Base-by-base conservation (phyloP, 2,329 filamentous ascomycete species). In the Clonostachys chloroleuca region DNA sequence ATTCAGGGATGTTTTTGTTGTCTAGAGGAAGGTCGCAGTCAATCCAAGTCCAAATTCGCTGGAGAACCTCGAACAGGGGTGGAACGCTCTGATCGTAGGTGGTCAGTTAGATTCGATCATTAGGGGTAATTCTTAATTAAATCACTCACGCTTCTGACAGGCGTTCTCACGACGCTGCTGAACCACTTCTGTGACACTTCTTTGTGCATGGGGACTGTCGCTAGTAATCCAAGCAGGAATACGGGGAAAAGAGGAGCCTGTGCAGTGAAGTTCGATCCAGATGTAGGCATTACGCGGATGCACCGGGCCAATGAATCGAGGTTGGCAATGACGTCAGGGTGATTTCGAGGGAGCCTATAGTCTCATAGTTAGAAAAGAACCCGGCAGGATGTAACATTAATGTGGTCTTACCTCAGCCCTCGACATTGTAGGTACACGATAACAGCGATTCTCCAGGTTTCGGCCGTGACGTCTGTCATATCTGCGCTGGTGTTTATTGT, bases 181-280 rank as follows among this genome's bases (percentile, higher is more conserved):
- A 71, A 69, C 68, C 68, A 71, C 2, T 42, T 44, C 17, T 48
- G 45, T 12, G 66, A 65, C 5, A 64, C 58, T 3, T 47, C 24
- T 39, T 47, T 56, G 43, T 69, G 65, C 5, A 54, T 46, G 8
- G 54, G 40, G 2, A 47, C 39, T 7, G 62, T 65, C 9, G 65
- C 61, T 6, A 70, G 50, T 33, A 71, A 47, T 2, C 68, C 68
- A 3, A 71, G 48, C n/a, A 71, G 57, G 41, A 70, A 71, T 1
- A 70, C 67, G 0, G 68, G 68, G 10, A 70, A 60, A 2, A 71
- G 55, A 6, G 68, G 68, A 7, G 68, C 67, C 44, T 71, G 68
- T 2, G 68, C 67, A 9, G 68, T 71, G 43, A 71, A 71, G 4
- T 66, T 54, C 17, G 54, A 55, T 7, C 68, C 68, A 5, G 65